A percentile compares a stretch with the other conserved stretches of the same genome.
phyloP scores from a whole-genome alignment of 208 protist genomes.

The Acanthamoeba divionensis region DNA sequence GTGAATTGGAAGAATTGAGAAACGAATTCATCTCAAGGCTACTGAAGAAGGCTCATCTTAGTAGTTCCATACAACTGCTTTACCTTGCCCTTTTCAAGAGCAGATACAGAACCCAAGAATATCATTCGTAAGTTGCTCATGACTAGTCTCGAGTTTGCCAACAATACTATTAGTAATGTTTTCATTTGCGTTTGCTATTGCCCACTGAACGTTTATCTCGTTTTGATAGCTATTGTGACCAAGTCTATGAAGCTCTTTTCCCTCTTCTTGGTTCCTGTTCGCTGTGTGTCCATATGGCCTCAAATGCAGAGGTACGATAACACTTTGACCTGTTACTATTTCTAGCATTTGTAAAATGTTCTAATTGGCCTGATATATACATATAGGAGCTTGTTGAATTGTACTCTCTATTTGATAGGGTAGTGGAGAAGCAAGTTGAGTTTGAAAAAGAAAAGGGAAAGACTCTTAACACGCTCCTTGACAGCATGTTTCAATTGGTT shows the following conservation, averaged over 20 bases:
- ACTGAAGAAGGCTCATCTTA: background rate
- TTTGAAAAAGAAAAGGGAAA: background rate
- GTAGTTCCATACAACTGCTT: background rate
- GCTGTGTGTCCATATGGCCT: background rate
- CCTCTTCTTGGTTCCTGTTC: background rate
- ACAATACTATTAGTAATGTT: no score
- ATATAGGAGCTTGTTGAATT: background rate
- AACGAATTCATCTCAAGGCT: background rate
- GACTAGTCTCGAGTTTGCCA: no score
- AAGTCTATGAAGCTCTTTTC: no score
- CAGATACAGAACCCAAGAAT: background rate
- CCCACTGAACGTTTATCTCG: no score
- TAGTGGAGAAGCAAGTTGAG: background rate
- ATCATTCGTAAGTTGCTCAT: no score
- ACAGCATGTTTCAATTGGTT: background rate
- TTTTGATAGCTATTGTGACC: no score
- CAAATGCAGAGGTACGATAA: background rate
- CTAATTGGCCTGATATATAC: background rate
- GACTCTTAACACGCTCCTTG: background rate
- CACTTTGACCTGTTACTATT: no score
- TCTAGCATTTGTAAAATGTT: no score
- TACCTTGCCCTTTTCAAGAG: slow-evolving; percentile 36
- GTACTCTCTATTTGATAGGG: slow-evolving; percentile 12
- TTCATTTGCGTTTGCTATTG: no score
- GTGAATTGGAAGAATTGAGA: background rate